Evolutionary conservation across 1,284 basidiomycete species (phyloP).

Genomic region (Ceratobasidium sp.): DNA sequence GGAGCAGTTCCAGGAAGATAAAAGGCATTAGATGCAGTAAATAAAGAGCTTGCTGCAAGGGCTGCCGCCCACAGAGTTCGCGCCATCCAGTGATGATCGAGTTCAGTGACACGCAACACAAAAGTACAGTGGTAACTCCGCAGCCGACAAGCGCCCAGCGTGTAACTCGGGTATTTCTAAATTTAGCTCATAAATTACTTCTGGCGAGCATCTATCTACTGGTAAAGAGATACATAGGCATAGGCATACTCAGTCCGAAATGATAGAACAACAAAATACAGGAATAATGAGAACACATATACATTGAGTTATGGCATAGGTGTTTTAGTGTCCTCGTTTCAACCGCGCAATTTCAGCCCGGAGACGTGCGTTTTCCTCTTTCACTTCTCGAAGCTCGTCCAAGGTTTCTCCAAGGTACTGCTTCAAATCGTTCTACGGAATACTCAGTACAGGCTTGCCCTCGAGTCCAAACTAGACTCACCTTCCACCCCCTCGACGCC

Average conservation of each 20-base stretch:
- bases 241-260: conserved; percentile 8
- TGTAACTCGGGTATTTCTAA: conserved; percentile 1
- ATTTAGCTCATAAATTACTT: conserved; percentile 1
- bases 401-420: conserved; percentile 63
- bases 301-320: conserved; percentile 24
- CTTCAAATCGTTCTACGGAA: conserved; percentile 64
- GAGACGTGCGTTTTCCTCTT: conserved; percentile 64
- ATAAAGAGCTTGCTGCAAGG: conserved; percentile 42
- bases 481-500: conserved; percentile 71
- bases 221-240: background rate
- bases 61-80: conserved; percentile 37
- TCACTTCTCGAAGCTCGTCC: conserved; percentile 62
- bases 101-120: conserved; percentile 32
- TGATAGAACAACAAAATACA: conserved; percentile 23
- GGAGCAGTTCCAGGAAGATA: conserved; percentile 85
- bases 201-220: background rate
- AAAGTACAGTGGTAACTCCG: conserved; percentile 4
- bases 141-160: conserved; percentile 36
- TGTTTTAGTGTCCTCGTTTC: conserved; percentile 64
- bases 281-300: conserved; percentile 18
- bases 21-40: conserved; percentile 63
- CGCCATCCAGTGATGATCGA: conserved; percentile 30
- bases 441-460: background rate
- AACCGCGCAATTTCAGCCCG: conserved; percentile 71
- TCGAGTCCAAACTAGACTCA: conserved; percentile 22